These are phyloP conservation scores for Suillus lakei DNA, from an alignment of 768 basidiomycete species.

Conservation along the genomic window DNA sequence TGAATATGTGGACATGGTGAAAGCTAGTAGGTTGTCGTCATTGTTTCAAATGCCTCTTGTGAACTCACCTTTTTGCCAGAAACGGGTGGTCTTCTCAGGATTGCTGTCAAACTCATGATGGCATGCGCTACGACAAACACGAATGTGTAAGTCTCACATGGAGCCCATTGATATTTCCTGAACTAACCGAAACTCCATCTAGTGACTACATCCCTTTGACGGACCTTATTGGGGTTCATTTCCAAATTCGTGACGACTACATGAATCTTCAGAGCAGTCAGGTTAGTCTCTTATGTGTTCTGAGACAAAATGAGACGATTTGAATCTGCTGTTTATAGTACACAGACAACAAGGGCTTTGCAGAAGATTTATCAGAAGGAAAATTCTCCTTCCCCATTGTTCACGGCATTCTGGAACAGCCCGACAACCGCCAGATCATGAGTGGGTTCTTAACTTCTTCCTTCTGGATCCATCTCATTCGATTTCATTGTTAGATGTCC, in stretches of 20 bases:
- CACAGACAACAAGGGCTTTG: conserved; percentile 82
- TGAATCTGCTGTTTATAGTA: conserved; percentile 57
- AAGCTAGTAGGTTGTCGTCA: conserved; percentile 68
- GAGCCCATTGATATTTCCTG: not conserved
- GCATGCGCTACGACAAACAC: conserved; percentile 69
- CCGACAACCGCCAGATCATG: conserved; percentile 77
- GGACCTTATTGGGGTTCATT: conserved; percentile 60
- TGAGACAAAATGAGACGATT: too few relatives aligned
- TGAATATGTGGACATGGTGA: conserved; percentile 95
- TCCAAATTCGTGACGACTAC: conserved; percentile 66
- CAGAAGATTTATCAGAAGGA: conserved; percentile 94
- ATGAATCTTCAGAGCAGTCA: conserved; percentile 34
- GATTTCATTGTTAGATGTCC: conserved; percentile 62
- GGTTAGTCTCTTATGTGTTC: conserved; percentile 13
- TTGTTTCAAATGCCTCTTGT: not conserved
- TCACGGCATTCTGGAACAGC: conserved; percentile 83
- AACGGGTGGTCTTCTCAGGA: conserved; percentile 90
- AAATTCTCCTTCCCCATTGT: conserved; percentile 98
- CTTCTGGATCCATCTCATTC: not conserved
- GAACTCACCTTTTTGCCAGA: conserved; percentile 52
- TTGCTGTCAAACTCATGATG: conserved; percentile 96
- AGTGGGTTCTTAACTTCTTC: conserved; percentile 56
- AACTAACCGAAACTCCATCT: not conserved
- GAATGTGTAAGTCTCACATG: conserved; percentile 51
- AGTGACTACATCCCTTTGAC: conserved; percentile 62